Percentiles rank a stretch among this genome's conserved stretches.
Conservation (phyloP, 768 basidiomycete species). For the Boletus edulis region DNA sequence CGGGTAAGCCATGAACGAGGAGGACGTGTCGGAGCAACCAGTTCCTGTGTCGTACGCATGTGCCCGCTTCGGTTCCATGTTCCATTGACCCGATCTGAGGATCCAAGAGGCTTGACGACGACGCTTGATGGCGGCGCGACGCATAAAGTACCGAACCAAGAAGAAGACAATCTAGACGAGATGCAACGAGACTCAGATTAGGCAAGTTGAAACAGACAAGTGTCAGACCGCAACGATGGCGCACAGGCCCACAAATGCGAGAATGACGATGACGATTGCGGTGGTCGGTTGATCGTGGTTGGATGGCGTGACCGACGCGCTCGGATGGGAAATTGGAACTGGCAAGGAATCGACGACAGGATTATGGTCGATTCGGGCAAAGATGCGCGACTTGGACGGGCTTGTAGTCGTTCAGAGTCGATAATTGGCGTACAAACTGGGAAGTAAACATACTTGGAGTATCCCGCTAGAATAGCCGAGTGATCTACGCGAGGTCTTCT, state of each 20-base stretch:
- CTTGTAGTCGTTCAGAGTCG: slow-evolving; percentile 1
- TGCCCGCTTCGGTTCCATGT: slow-evolving; percentile 14
- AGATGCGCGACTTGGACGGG: neutral
- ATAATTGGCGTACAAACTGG: neutral
- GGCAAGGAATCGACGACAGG: slow-evolving; percentile 15
- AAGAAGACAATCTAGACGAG: slow-evolving; percentile 11
- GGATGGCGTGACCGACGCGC: neutral
- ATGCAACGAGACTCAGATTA: neutral
- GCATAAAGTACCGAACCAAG: slow-evolving; percentile 15
- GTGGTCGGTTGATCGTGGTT: slow-evolving; percentile 1
- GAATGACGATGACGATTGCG: neutral
- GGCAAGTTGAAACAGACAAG: neutral
- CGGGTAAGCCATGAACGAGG: slow-evolving; percentile 15
- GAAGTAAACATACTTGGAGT: slow-evolving; percentile 5
- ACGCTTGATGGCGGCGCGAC: slow-evolving; percentile 15
- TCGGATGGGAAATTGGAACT: neutral
- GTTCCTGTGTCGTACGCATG: slow-evolving; percentile 6
- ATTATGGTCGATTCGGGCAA: neutral
- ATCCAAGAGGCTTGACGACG: slow-evolving; percentile 28
- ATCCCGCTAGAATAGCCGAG: neutral
- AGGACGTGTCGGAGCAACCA: slow-evolving; percentile 13
- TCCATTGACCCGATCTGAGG: slow-evolving; percentile 20
- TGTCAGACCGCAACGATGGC: slow-evolving; percentile 9
- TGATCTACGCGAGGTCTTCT: neutral
- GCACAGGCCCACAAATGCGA: slow-evolving; percentile 1